Conservation (phyloP, 352 stramenopile species). For the Aphanomyces astaci region DNA sequence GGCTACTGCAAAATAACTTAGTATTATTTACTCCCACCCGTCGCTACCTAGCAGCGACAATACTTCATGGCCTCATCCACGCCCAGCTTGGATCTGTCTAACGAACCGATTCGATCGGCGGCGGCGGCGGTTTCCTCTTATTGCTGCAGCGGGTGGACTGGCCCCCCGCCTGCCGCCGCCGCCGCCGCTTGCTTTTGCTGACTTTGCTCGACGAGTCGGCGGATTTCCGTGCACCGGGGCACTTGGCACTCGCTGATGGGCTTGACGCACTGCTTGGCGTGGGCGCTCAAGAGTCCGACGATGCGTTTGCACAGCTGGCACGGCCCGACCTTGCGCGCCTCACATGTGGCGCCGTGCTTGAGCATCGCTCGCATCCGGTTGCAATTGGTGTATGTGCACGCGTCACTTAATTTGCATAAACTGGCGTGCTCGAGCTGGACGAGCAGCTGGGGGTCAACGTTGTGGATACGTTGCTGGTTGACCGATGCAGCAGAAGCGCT, state of each 20-base stretch:
- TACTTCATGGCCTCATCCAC: no score
- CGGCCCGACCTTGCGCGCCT: slow-evolving; percentile 66
- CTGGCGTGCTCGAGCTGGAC: slow-evolving; percentile 80
- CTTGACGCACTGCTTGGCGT: slow-evolving; percentile 76
- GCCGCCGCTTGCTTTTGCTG: slow-evolving; percentile 54
- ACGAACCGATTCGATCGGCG: no score
- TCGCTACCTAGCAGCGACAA: background rate
- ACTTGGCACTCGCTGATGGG: slow-evolving; percentile 71
- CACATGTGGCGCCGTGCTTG: slow-evolving; percentile 79
- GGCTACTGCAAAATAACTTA: slow-evolving; percentile 8
- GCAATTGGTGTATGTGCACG: slow-evolving; percentile 78
- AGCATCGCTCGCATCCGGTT: slow-evolving; percentile 84
- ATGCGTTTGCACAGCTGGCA: slow-evolving; percentile 84
- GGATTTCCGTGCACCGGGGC: slow-evolving; percentile 77
- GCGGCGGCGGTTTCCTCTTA: no score
- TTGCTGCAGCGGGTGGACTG: background rate
- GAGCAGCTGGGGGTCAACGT: slow-evolving; percentile 81
- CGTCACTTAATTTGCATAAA: slow-evolving; percentile 48
- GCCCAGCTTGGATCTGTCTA: no score
- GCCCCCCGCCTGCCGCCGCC: slow-evolving; percentile 28
- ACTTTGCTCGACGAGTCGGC: slow-evolving; percentile 72
- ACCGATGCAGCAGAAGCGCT: background rate
- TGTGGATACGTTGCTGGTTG: slow-evolving; percentile 83
- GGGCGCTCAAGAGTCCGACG: slow-evolving; percentile 68
- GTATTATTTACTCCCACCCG: slow-evolving; percentile 9